These are phyloP conservation scores for Excoecaria agallocha DNA, from an alignment of 345 rosid species.

Conservation along the genomic window DNA sequence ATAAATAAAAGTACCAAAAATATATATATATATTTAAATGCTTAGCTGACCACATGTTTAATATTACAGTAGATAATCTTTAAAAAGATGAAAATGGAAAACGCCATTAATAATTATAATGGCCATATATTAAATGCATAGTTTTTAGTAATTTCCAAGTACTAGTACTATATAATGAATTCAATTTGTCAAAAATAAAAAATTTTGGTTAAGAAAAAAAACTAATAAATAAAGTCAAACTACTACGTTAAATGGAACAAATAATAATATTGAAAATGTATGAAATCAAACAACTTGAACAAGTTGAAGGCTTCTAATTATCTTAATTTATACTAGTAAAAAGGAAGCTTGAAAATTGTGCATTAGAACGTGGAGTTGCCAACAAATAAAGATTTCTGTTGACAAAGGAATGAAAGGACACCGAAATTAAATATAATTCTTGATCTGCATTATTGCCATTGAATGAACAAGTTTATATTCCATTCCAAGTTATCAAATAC, in stretches of 20 bases:
- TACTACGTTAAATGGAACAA: background rate
- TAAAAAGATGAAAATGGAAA: background rate
- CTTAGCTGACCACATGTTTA: background rate
- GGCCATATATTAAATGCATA: too few species aligned
- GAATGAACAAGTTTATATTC: background rate
- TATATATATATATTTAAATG: background rate
- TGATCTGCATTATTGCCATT: slow-evolving; percentile 16
- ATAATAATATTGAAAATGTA: background rate
- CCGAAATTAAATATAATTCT: background rate
- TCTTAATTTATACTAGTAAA: slow-evolving; percentile 21
- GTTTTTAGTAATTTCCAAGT: too few species aligned
- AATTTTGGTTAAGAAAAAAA: too few species aligned
- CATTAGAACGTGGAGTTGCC: slow-evolving; percentile 46
- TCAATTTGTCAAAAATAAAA: too few species aligned
- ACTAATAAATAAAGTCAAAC: background rate
- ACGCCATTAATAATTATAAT: too few species aligned
- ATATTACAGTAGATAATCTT: background rate
- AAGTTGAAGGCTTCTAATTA: slow-evolving; percentile 5
- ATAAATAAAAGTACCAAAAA: background rate
- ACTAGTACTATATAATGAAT: too few species aligned
- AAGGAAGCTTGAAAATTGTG: slow-evolving; percentile 40
- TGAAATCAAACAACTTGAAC: slow-evolving; percentile 14
- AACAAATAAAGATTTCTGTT: slow-evolving; percentile 36
- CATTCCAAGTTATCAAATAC: background rate
- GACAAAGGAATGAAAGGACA: slow-evolving; percentile 8